Conservation (phyloP, 805 yeast species). For the Yamadazyma ubonensis region DNA sequence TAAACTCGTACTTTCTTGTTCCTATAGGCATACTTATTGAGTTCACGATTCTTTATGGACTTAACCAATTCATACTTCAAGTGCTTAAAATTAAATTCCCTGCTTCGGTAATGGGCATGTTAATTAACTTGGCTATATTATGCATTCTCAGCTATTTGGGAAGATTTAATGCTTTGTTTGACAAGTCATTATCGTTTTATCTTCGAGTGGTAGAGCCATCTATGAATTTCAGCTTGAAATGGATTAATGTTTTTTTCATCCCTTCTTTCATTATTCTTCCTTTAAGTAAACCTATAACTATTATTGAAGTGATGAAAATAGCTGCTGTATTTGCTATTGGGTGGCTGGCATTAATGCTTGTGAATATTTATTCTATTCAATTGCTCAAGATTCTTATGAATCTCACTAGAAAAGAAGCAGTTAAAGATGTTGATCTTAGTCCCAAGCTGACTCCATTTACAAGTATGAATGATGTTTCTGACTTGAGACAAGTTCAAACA, state of each 20-base stretch:
- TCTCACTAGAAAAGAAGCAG: slow-evolving; percentile 2
- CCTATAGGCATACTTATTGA: slow-evolving; percentile 50
- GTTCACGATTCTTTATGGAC: slow-evolving; percentile 50
- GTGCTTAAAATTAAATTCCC: slow-evolving; percentile 57
- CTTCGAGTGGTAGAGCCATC: slow-evolving; percentile 52
- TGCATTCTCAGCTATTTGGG: slow-evolving; percentile 32
- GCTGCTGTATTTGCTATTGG: slow-evolving; percentile 74
- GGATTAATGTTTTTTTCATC: slow-evolving; percentile 78
- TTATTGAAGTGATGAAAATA: slow-evolving; percentile 67
- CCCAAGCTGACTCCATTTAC: slow-evolving; percentile 17
- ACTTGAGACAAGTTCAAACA: slow-evolving; percentile 21
- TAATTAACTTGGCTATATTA: slow-evolving; percentile 51
- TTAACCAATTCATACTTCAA: slow-evolving; percentile 45
- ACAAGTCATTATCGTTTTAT: slow-evolving; percentile 27
- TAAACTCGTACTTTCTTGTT: slow-evolving; percentile 45
- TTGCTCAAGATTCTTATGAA: slow-evolving; percentile 22
- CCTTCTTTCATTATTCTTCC: slow-evolving; percentile 77
- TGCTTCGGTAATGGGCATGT: slow-evolving; percentile 69
- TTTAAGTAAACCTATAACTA: slow-evolving; percentile 60
- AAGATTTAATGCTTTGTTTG: slow-evolving; percentile 17
- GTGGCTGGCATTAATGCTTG: slow-evolving; percentile 48
- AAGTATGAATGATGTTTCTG: slow-evolving; percentile 35
- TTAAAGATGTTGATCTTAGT: slow-evolving; percentile 5
- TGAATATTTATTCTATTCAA: slow-evolving; percentile 41
- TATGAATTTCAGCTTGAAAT: slow-evolving; percentile 63